Evolutionary conservation across 768 basidiomycete species (phyloP), one percentile per base, ranked within the genome.

Genomic region (Butyriboletus loyo): DNA sequence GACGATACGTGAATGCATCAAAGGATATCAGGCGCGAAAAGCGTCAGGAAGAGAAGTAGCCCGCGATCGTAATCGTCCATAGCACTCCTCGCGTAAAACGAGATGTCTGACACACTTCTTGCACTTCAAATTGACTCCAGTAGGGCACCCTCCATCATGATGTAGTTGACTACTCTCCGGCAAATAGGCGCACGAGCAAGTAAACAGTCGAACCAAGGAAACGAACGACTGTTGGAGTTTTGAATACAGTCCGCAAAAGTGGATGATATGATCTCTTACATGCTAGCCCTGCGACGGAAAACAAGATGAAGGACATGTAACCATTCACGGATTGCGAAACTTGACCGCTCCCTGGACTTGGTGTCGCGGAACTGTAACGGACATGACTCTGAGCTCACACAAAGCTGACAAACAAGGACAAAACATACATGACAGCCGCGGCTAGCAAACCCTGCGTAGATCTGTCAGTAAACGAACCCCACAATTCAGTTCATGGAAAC

Each of bases 241-340:
- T 27, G 1, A 35, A n/a, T 15, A 41, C 48, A 25, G 7, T 2
- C 15, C 11, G 17, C 32, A 49, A 25, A 14, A 25, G 13, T 37
- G 25, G 31, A 57, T 11, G 40, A 22, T 31, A 46, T 1, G 4
- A 54, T 34, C 35, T 80, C 92, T 71, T 63, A 96, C 93, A 77
- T 13, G 93, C 92, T 36, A 97, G 81, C 13, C 89, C 85, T 6
- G 88, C 89, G 40, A 96, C 92, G 1, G 90, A 91, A 72, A 86
- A 94, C 50, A 98, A 69, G 54, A 97, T 75, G 66, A 94, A 92
- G 15, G 86, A 81, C 86, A 96, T 89, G 66, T 96, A 96, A 2
- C 90, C 91, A 50, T 83, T 84, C 4, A 93, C 89, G 27, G 83
- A 77, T 1, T 67, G 68, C 25, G 74, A 73, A 2, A 81, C 80